Conservation (phyloP, 352 stramenopile genomes). For the Globisporangium splendens region DNA sequence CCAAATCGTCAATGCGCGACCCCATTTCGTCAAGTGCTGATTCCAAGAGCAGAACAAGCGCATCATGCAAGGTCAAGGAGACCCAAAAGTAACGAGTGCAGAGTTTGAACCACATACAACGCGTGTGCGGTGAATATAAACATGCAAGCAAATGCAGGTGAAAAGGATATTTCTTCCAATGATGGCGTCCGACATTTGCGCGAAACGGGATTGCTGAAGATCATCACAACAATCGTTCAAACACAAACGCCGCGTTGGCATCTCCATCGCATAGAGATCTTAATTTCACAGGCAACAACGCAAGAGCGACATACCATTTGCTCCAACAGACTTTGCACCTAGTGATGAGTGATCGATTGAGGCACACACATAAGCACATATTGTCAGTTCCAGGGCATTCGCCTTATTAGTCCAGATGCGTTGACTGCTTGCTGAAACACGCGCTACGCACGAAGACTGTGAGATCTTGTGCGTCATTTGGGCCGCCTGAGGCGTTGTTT, state of each 20-base stretch:
- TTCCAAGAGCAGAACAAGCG: conserved; percentile 20
- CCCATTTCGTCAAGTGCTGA: conserved; percentile 92
- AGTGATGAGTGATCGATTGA: background rate
- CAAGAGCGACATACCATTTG: conserved; percentile 55
- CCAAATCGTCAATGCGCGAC: conserved; percentile 91
- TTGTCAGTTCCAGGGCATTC: background rate
- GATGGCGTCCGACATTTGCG: conserved; percentile 87
- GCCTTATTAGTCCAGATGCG: background rate
- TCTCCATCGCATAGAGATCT: no score
- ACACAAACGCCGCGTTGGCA: background rate
- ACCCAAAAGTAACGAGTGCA: no score
- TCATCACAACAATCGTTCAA: background rate
- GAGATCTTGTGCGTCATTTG: conserved; percentile 55
- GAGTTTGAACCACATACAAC: no score
- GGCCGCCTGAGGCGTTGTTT: conserved; percentile 21
- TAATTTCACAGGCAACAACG: no score
- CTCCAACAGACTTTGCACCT: conserved; percentile 69
- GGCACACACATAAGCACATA: background rate
- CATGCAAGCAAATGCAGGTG: conserved; percentile 5
- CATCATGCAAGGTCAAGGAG: conserved; percentile 31
- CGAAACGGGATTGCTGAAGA: conserved; percentile 84
- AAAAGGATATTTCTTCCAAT: conserved; percentile 82
- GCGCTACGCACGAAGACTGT: conserved; percentile 54
- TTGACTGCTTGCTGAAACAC: no score
- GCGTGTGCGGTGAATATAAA: background rate